Conservation (phyloP, 139 green algal species). For the Asterochloris sp. region DNA sequence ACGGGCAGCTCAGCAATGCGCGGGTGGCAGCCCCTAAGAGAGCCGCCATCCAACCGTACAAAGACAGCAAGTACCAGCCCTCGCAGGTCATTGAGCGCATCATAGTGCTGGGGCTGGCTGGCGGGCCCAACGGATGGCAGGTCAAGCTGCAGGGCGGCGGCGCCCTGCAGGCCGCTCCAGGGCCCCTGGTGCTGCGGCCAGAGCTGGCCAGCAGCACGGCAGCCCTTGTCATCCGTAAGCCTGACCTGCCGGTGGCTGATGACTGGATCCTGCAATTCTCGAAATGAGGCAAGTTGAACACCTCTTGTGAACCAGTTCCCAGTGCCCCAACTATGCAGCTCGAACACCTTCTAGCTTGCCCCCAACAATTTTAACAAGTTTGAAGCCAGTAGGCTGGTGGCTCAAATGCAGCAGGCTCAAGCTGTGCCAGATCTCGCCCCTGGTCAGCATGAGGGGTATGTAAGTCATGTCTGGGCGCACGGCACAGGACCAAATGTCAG, state of each 20-base stretch:
- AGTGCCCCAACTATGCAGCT: too few species aligned
- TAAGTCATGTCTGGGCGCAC: background rate
- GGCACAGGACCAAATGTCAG: too few species aligned
- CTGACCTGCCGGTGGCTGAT: constrained; percentile 30
- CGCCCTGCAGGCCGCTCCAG: constrained; percentile 21
- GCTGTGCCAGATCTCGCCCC: background rate
- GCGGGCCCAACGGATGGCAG: constrained; percentile 15
- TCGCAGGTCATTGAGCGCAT: constrained; percentile 35
- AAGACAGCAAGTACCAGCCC: background rate
- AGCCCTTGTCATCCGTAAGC: constrained; percentile 52
- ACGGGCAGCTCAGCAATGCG: constrained; percentile 29
- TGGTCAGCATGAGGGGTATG: background rate
- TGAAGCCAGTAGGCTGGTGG: too few species aligned
- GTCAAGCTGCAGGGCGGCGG: constrained; percentile 3
- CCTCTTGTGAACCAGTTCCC: background rate
- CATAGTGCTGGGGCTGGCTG: constrained; percentile 44
- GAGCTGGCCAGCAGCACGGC: constrained; percentile 11
- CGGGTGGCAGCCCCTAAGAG: constrained; percentile 2
- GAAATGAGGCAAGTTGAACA: background rate
- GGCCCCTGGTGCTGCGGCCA: constrained; percentile 27
- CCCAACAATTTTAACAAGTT: too few species aligned
- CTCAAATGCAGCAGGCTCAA: background rate
- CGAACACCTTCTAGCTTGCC: too few species aligned
- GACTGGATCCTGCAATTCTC: constrained; percentile 43
- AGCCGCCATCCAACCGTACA: background rate